Conservation (phyloP, 2,329 filamentous ascomycete species). For the Alternaria sp. region DNA sequence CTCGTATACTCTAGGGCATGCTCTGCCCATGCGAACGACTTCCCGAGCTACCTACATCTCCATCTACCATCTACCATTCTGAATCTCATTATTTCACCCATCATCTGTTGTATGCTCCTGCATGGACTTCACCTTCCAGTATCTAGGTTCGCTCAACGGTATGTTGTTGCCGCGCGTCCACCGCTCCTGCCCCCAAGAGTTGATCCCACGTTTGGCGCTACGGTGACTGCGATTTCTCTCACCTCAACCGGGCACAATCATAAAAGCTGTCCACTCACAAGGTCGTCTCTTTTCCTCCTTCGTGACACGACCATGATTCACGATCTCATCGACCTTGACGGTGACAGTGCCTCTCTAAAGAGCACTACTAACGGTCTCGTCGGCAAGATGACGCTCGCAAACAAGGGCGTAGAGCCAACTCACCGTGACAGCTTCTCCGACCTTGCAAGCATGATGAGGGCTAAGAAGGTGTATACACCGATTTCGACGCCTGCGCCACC, state of each 20-base stretch:
- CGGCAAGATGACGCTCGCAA: not conserved
- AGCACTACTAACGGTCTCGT: not conserved
- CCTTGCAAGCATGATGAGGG: conserved; percentile 28
- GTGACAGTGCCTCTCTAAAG: not conserved
- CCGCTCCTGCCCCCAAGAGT: not conserved
- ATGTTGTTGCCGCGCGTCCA: not conserved
- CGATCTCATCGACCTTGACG: conserved; percentile 23
- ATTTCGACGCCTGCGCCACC: not conserved
- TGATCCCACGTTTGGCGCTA: conserved; percentile 14
- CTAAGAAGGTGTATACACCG: conserved; percentile 25
- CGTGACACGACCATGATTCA: not conserved
- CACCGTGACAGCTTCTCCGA: conserved; percentile 30
- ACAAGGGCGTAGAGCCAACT: not conserved
- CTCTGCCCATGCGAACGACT: not conserved
- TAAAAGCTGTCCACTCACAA: not conserved
- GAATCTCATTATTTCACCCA: not conserved
- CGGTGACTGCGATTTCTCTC: conserved; percentile 14
- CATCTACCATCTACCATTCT: too few species aligned
- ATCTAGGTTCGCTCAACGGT: not conserved
- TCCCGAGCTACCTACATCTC: not conserved
- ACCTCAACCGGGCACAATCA: conserved; percentile 1
- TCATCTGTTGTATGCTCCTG: not conserved
- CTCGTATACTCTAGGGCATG: not conserved
- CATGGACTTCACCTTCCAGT: not conserved
- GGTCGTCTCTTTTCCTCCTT: not conserved